Evolutionary conservation across 2,329 filamentous ascomycete species (phyloP), one percentile per base, ranked within the genome.

Genomic region (Fusarium nygamai): DNA sequence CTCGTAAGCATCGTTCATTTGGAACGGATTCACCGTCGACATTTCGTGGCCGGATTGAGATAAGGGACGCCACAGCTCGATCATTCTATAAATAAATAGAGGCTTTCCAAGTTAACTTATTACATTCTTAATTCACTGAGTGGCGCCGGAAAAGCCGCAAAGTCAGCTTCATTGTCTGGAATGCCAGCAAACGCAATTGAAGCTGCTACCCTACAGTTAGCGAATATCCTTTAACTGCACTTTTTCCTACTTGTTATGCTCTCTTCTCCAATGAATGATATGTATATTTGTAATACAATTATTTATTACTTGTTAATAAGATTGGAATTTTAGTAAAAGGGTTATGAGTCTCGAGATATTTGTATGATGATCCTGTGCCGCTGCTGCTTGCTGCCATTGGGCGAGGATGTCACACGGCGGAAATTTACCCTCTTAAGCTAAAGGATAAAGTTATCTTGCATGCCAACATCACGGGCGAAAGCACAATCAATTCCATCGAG

Each of bases 271-370:
- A 4, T 4, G 9, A 6, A 38, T 3, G 2, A 16, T 16, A 3
- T 2, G 10, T 27, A 4, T 10, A 2, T 16, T 9, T 27, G 2
- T 2, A 22, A 3, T 8, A 6, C 6, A 1, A 6, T 22, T 5
- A 4, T 27, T 22, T 6, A 6, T 3, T 6, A 2, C 3, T 17
- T 16, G 4, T 10, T 0, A 8, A 7, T 4, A 5, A 5, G 8
- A 5, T 19, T 3, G 6, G 0, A 17, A 6, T 24, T 5, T 11
- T 24, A 0, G 3, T 8, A 8, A 8, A 13, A 4, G 4, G 12
- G 1, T 34, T 6, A 16, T 6, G 0, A 20, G n/a, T 24, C 8
- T 24, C 8, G 13, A 20, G 12, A 24, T 16, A 2, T 20, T 3
- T 8, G 1, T 1, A 34, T 24, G 6, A 9, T 7, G 5, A 5